phyloP scores from a whole-genome alignment of 1,284 basidiomycete genomes.

The Agroathelia rolfsii region DNA sequence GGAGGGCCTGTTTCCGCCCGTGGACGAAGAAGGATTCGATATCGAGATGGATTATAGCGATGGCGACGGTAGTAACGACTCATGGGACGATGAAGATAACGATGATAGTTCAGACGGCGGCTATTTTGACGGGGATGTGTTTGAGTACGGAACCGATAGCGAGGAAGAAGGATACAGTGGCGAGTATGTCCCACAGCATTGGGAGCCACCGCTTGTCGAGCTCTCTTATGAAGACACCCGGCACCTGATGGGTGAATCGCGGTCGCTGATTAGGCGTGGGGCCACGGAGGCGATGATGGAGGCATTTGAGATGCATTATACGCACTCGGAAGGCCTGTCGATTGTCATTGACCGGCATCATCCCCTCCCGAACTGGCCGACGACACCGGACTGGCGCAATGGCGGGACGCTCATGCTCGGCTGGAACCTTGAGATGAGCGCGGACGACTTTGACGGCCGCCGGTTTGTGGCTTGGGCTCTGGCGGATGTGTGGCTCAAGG shows the following conservation, averaged over 20 bases:
- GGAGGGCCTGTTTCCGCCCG: slow-evolving; percentile 51
- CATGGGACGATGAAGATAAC: slow-evolving; percentile 17
- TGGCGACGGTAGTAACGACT: slow-evolving; percentile 29
- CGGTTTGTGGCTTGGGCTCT: slow-evolving; percentile 39
- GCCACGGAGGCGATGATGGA: slow-evolving; percentile 49
- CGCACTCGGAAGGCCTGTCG: slow-evolving; percentile 39
- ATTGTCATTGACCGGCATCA: slow-evolving; percentile 29
- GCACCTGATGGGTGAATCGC: slow-evolving; percentile 24
- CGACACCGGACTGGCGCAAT: slow-evolving; percentile 19
- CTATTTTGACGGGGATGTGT: slow-evolving; percentile 9
- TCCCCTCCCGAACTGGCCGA: too few species aligned
- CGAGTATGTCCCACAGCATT: slow-evolving; percentile 34
- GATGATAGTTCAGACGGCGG: slow-evolving; percentile 19
- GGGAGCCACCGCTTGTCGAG: slow-evolving; percentile 43
- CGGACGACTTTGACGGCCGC: slow-evolving; percentile 40
- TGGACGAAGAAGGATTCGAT: slow-evolving; percentile 29
- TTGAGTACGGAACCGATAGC: slow-evolving; percentile 23
- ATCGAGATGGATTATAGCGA: too few species aligned
- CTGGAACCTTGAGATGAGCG: slow-evolving; percentile 49
- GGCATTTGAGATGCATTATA: slow-evolving; percentile 43
- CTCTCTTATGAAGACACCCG: slow-evolving; percentile 28
- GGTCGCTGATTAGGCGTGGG: slow-evolving; percentile 49
- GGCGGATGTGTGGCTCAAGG: slow-evolving; percentile 35
- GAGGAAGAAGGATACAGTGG: slow-evolving; percentile 26
- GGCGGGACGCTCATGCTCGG: slow-evolving; percentile 47